Base-by-base conservation (phyloP, 2,329 filamentous ascomycete genomes). In the Falciphora oryzae region DNA sequence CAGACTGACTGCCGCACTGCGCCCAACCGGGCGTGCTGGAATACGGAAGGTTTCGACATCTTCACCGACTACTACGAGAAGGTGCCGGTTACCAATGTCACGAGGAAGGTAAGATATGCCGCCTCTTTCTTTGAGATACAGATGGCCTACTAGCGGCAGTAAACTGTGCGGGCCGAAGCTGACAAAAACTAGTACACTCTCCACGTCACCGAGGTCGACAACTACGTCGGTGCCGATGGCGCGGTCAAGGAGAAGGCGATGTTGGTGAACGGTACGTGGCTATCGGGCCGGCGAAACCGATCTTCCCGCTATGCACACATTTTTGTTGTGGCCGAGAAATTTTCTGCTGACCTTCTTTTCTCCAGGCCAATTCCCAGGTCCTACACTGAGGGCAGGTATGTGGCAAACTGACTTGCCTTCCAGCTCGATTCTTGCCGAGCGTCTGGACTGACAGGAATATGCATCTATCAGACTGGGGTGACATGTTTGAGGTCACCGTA, bases 401-500 rank as follows among this genome's bases (percentile, higher is more conserved):
- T 53, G 14, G 8, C 2, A n/a, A 2, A 22, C 6, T 2, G 44
- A 10, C 8, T n/a, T 8, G 6, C 18, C 10, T 2, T 53, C 22
- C 44, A 16, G 22, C 22, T 53, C 22, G 22, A 53, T 8, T 13
- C 18, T 10, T 10, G 44, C 6, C 22, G 44, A 11, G 44, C 7
- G 18, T 53, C 8, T 18, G 6, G 4, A 7, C 44, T 53, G 44
- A 53, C 44, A 11, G 4, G 22, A 53, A 53, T 3, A 53, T 7
- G 8, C n/a, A 56, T 67, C 31, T 27, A 59, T 22, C 65, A 65
- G 57, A 83, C 65, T 84, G 81, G 80, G 82, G 82, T 35, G 82
- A 85, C 67, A 72, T 66, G 7, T 74, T 83, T 38, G 74, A 88
- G 58, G 82, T 91, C 61, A 85, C 85, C 28, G 82, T 91, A 64